Evolutionary conservation across 2,329 filamentous ascomycete genomes (phyloP), one percentile per base, ranked within the genome.

Genomic region (Amesomyces nigricolor): DNA sequence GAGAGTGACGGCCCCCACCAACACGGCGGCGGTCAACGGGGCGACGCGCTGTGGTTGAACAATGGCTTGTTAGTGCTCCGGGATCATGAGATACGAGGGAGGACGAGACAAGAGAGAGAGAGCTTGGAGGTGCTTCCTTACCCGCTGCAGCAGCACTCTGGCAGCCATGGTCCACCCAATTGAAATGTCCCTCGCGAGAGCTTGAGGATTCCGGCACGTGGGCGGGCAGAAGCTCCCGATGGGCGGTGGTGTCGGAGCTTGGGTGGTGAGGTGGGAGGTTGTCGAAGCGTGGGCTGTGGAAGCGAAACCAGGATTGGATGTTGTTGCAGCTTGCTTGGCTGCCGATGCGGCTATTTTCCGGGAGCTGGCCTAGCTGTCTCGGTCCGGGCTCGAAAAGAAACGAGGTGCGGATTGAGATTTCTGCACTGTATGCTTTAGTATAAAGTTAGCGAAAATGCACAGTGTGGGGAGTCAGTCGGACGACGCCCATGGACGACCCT

Each of bases 81-180:
- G 16, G 47, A 30, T 48, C 47, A 42, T 13, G 26, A 30, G 29
- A 51, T 26, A 26, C 22, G 22, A 26, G 22, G 22, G 5, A 11
- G 26, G 30, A 13, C 17, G 22, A 38, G 30, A 43, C 32, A 48
- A 44, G 13, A 17, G n/a, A 17, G n/a, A 17, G 44, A 32, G 17
- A 47, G 32, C 17, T 42, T 22, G 38, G 2, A 11, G 30, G 30
- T 29, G 42, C 35, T 19, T 4, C 13, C 73, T 69, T 67, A 83
- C 80, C 76, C 74, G 75, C 71, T 75, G 77, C 66, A 82, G 72
- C 70, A 82, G 72, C 71, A 81, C 73, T 80, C 79, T 78, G 67
- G 79, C 76, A 73, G 79, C 79, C 80, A 83, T 83, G 70, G 69
- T 77, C 67, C 66, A 69, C 71, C 74, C 75, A 77, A 77, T 78